Base-by-base conservation (phyloP, 83 land plant genomes). In the Diphasiastrum complanatum region DNA sequence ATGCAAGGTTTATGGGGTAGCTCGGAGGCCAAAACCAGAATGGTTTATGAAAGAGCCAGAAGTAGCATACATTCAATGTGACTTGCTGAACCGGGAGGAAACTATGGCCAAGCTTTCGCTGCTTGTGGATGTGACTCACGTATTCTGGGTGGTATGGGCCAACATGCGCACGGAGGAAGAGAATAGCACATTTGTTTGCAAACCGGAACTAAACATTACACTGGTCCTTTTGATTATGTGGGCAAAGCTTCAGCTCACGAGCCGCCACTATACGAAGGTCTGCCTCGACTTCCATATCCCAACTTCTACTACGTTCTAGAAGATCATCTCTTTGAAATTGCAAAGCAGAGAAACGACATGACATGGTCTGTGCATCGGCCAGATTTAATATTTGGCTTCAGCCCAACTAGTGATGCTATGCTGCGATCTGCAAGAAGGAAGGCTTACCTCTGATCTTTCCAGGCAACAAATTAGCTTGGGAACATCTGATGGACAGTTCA, bases 281-380 rank as follows among this genome's bases (percentile, higher is more conserved):
- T 49, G 52, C 52, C 52, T 20, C 10, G 52, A 20, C 20, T 49
- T 20, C 52, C 52, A 5, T 8, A 5, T 20, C 19, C 10, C 10
- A 49, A 49, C 20, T 49, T 49, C 20, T 49, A 49, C 52, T 49
- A 49, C 20, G 22, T 5, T 49, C 20, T 49, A 19, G 52, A 49
- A 19, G 52, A 49, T 11, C 10, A 10, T 19, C 22, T 49, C 18
- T 49, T 49, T 20, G 52, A 20, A 5, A 38, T 14, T 14, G 20
- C 52, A 11, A 14, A 20, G 20, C 5, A 14, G 20, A 14, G 8
- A 19, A 5, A 14, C 18, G 52, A 19, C 20, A 11, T 49, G 19
- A 49, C 52, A 5, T 49, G 22, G 12, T 11, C 19, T 14, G 19
- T 49, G 6, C 52, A 49, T 22, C 10, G 52, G 12, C 52, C 52